Evolutionary conservation across 148 eudicot species (phyloP).

Genomic region (Suaeda aralocaspica): DNA sequence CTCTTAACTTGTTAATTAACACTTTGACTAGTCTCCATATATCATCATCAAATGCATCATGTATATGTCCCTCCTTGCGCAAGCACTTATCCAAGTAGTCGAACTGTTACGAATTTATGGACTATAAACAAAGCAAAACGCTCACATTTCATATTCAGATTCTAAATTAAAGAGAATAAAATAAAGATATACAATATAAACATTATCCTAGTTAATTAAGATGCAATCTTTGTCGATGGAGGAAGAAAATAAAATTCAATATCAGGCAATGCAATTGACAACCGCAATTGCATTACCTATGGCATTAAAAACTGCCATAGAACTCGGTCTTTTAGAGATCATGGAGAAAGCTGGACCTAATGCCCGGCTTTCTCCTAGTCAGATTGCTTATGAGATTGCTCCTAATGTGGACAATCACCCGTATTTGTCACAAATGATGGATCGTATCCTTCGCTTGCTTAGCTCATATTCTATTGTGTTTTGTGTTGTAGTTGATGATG

Average conservation of each 20-base stretch:
- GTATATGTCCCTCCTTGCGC: no score
- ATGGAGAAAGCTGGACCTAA: conserved; percentile 21
- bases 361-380: conserved; percentile 24
- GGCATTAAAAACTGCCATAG: conserved; percentile 32
- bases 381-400: conserved; percentile 24
- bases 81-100: no score
- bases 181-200: no score
- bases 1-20: no score
- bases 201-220: no score
- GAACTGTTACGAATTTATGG: no score
- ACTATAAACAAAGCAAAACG: no score
- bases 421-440: conserved; percentile 17
- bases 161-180: no score
- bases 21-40: no score
- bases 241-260: not conserved
- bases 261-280: conserved; percentile 26
- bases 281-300: conserved; percentile 31
- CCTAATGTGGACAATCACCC: conserved; percentile 10
- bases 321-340: conserved; percentile 35
- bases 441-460: conserved; percentile 19
- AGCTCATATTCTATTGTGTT: conserved; percentile 13
- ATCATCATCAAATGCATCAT: no score
- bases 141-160: no score
- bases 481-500: conserved; percentile 18
- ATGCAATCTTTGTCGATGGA: conserved; percentile 3